phyloP scores from a whole-genome alignment of 1,139 yeast genomes.

The Magnusiomyces fungicola region DNA sequence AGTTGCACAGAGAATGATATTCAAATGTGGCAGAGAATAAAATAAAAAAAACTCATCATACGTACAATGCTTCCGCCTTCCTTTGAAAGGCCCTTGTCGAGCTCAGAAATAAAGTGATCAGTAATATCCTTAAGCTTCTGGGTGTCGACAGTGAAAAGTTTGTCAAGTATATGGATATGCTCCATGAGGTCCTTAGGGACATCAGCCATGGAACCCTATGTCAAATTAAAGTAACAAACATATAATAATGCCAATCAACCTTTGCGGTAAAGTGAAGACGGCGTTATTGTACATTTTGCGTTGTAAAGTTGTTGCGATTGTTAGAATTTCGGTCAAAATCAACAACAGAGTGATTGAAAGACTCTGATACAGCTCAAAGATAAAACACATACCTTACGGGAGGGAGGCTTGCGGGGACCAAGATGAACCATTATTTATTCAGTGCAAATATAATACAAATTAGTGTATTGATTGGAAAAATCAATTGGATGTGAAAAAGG shows the following conservation, averaged over 20 bases:
- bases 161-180: conserved; percentile 53
- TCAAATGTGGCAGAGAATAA: not conserved
- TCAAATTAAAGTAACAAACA: not conserved
- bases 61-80: conserved; percentile 60
- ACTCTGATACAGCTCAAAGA: not conserved
- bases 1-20: not conserved
- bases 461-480: not conserved
- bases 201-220: conserved; percentile 62
- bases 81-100: conserved; percentile 61
- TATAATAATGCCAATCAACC: not conserved
- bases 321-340: too few species aligned
- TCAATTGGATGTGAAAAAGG: not conserved
- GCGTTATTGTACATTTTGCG: too few species aligned
- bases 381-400: conserved; percentile 46
- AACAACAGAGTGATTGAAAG: not conserved
- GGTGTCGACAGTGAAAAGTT: conserved; percentile 55
- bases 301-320: too few species aligned
- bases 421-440: conserved; percentile 66
- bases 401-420: conserved; percentile 79
- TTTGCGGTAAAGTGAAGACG: not conserved
- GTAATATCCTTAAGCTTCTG: conserved; percentile 58
- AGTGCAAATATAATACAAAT: not conserved
- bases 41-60: not conserved
- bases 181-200: conserved; percentile 58
- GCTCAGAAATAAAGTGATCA: conserved; percentile 61